Percentiles rank a stretch among this genome's conserved stretches.
phyloP scores from a whole-genome alignment of 2,329 filamentous ascomycete species.

The Hirsutella thompsonii region DNA sequence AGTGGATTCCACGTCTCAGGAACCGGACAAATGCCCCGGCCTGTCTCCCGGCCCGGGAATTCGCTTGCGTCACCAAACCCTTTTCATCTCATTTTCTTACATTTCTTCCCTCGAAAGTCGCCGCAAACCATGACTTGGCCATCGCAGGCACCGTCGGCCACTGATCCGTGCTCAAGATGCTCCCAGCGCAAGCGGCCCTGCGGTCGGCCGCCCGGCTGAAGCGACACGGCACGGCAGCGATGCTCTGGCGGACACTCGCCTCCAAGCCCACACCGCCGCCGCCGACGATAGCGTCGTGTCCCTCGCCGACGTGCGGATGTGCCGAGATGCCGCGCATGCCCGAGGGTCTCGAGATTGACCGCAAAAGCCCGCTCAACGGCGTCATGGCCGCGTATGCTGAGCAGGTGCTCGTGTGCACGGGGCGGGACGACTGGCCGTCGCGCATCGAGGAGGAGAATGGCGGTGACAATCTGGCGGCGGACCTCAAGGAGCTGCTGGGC shows the following conservation, averaged over 20 bases:
- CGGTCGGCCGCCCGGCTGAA: not conserved
- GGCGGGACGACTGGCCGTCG: slow-evolving; percentile 67
- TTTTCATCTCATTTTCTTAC: not conserved
- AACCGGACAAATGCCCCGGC: not conserved
- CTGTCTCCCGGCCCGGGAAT: not conserved
- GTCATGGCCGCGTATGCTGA: slow-evolving; percentile 68
- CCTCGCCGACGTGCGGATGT: slow-evolving; percentile 64
- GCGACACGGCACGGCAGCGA: not conserved
- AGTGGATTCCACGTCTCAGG: not conserved
- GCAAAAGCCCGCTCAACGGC: slow-evolving; percentile 54
- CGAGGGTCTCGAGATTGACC: slow-evolving; percentile 61
- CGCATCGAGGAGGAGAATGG: slow-evolving; percentile 71
- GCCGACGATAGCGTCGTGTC: slow-evolving; percentile 45
- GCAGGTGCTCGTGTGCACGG: slow-evolving; percentile 76
- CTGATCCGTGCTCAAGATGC: not conserved
- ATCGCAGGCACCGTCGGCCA: not conserved
- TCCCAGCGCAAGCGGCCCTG: not conserved
- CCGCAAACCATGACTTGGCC: not conserved
- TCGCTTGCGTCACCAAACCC: not conserved
- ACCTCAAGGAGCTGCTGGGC: slow-evolving; percentile 58
- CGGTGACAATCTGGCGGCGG: slow-evolving; percentile 53
- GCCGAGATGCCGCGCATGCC: slow-evolving; percentile 52
- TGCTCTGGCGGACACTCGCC: not conserved
- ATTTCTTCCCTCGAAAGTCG: not conserved
- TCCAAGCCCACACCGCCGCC: slow-evolving; percentile 8